These are phyloP conservation scores for Pestalotiopsis sp. DNA, from an alignment of 2,329 filamentous ascomycete genomes.

Conservation along the genomic window DNA sequence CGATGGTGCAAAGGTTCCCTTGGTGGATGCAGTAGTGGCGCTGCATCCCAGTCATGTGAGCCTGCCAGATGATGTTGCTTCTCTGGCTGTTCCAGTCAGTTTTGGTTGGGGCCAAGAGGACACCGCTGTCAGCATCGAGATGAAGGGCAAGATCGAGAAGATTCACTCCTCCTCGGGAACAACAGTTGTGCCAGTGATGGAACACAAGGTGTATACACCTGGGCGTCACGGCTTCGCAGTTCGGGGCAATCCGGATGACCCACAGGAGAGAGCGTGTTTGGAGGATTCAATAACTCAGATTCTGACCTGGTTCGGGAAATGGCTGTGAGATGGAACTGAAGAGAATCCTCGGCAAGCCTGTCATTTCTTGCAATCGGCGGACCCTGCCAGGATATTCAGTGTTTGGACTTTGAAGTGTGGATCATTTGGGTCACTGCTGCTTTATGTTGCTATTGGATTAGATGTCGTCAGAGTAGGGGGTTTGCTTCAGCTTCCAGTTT, in stretches of 20 bases:
- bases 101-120: conserved; percentile 36
- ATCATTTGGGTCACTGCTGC: too few species aligned
- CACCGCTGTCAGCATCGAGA: conserved; percentile 28
- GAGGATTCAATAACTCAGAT: conserved; percentile 26
- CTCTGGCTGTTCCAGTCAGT: conserved; percentile 31
- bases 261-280: conserved; percentile 30
- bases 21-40: conserved; percentile 47
- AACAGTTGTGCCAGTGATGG: conserved; percentile 31
- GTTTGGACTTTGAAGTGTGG: too few species aligned
- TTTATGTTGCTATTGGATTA: too few species aligned
- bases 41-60: conserved; percentile 44
- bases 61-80: conserved; percentile 41
- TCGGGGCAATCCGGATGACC: conserved; percentile 26
- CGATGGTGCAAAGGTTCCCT: conserved; percentile 27
- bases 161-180: conserved; percentile 25
- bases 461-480: too few species aligned
- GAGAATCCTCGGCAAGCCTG: background rate
- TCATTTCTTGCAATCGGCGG: too few species aligned
- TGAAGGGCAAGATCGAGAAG: conserved; percentile 33
- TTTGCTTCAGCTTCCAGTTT: too few species aligned
- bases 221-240: conserved; percentile 34
- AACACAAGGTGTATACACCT: conserved; percentile 34
- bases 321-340: conserved; percentile 3
- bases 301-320: conserved; percentile 10
- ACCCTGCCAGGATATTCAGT: too few species aligned